These are phyloP conservation scores for Brassica incana DNA, from an alignment of 345 rosid species.

Conservation along the genomic window DNA sequence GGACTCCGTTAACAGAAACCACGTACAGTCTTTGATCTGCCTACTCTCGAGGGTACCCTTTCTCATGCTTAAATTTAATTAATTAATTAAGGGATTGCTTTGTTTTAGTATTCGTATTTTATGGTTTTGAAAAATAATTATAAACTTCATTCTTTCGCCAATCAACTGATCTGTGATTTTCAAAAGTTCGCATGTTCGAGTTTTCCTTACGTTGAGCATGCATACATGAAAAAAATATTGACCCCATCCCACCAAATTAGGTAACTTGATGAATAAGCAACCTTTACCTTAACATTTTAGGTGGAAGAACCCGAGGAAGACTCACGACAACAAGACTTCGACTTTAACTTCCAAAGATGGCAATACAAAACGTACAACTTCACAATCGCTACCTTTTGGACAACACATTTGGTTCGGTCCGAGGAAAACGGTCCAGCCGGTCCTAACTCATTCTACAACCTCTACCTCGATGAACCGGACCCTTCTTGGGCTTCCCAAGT, in stretches of 20 bases:
- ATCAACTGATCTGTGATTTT: background rate
- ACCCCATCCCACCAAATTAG: background rate
- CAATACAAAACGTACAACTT: constrained; percentile 61
- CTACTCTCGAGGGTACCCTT: constrained; percentile 44
- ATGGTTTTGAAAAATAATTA: background rate
- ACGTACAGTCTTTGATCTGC: constrained; percentile 87
- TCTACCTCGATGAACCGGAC: constrained; percentile 67
- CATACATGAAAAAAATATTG: background rate
- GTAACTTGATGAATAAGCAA: background rate
- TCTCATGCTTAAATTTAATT: background rate
- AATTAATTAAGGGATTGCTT: background rate
- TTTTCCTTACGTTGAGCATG: background rate
- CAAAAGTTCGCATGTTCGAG: background rate
- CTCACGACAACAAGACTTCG: constrained; percentile 42
- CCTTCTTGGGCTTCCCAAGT: constrained; percentile 59
- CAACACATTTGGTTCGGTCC: constrained; percentile 61
- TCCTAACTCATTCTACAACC: constrained; percentile 57
- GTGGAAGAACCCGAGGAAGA: constrained; percentile 61
- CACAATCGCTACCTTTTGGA: constrained; percentile 66
- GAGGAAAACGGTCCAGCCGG: constrained; percentile 46
- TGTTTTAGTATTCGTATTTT: background rate
- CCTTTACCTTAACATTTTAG: constrained; percentile 35
- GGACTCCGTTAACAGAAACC: constrained; percentile 83
- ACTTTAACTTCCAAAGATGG: constrained; percentile 62
- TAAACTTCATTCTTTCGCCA: background rate